Evolutionary conservation across 2,329 filamentous ascomycete genomes (phyloP).

Genomic region (Geosmithia putterillii): DNA sequence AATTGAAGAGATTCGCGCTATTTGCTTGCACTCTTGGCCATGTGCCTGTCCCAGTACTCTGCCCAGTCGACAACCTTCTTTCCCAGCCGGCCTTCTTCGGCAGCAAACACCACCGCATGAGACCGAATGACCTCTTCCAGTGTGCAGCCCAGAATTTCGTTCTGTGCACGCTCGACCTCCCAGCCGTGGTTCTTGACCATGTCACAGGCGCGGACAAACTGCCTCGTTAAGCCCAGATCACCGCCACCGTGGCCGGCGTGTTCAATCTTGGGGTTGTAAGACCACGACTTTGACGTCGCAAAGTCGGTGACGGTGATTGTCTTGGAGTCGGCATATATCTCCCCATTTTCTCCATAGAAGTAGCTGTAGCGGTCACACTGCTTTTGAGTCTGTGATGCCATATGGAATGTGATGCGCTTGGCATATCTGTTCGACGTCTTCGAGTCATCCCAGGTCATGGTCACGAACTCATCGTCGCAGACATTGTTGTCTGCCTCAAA

Average conservation of each 20-base stretch:
- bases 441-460: conserved; percentile 61
- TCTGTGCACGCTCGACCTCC: conserved; percentile 59
- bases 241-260: conserved; percentile 27
- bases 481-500: conserved; percentile 91
- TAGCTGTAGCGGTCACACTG: conserved; percentile 77
- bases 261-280: conserved; percentile 17
- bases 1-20: background rate
- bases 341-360: conserved; percentile 77
- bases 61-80: conserved; percentile 63
- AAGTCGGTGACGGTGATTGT: conserved; percentile 62
- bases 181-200: conserved; percentile 61
- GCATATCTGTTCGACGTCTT: conserved; percentile 22
- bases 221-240: conserved; percentile 51
- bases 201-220: conserved; percentile 75
- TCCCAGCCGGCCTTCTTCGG: conserved; percentile 67
- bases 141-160: conserved; percentile 64
- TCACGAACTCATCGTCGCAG: conserved; percentile 84
- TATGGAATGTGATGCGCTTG: conserved; percentile 85
- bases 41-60: conserved; percentile 54
- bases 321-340: conserved; percentile 73
- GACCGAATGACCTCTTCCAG: conserved; percentile 80
- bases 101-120: conserved; percentile 88
- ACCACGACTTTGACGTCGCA: conserved; percentile 18
- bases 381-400: conserved; percentile 81
- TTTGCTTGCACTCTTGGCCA: conserved; percentile 9